Evolutionary conservation across 2,329 filamentous ascomycete genomes (phyloP), one percentile per base, ranked within the genome.

Genomic region (Colletotrichum camelliae): DNA sequence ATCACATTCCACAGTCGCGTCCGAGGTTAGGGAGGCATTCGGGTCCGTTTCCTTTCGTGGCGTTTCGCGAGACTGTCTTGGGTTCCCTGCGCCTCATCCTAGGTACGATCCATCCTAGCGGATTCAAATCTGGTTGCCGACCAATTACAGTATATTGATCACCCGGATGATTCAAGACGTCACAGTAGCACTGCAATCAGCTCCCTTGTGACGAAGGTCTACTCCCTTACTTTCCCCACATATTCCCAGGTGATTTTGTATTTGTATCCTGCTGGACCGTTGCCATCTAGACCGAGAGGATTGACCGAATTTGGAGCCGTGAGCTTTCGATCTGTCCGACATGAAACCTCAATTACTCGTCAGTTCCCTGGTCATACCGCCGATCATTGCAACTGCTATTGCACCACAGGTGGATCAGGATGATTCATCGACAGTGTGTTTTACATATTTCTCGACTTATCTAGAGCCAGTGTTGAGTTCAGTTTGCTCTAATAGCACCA

Each of bases 371-470:
- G 21, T 58, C 5, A 18, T 58, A 18, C 55, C 55, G 27, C 13
- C 1, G 13, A 58, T 29, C 1, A 12, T 29, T 10, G 55, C 55
- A 58, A 58, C 21, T 58, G 21, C 55, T 16, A 18, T 29, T 29
- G 21, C 55, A 58, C 21, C 55, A 4, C 1, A 15, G 16, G 55
- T 3, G 21, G 16, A 29, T 29, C 21, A 58, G 16, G 27, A 29
- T 58, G 55, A 58, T 58, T 8, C 55, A 12, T 33, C 35, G 24
- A 70, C 27, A 15, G 52, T 35, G 13, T 68, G 66, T 21, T 68
- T 31, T 33, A 68, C 52, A 5, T 68, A 60, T 4, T 5, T 68
- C 5, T 68, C 66, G 4, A 68, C 66, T 16, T 68, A 58, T 12
- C 12, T 68, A 12, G 66, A 68, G 52, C 48, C 35, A 15, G 21